phyloP scores from a whole-genome alignment of 345 rosid genomes.

The Eutrema japonicum region DNA sequence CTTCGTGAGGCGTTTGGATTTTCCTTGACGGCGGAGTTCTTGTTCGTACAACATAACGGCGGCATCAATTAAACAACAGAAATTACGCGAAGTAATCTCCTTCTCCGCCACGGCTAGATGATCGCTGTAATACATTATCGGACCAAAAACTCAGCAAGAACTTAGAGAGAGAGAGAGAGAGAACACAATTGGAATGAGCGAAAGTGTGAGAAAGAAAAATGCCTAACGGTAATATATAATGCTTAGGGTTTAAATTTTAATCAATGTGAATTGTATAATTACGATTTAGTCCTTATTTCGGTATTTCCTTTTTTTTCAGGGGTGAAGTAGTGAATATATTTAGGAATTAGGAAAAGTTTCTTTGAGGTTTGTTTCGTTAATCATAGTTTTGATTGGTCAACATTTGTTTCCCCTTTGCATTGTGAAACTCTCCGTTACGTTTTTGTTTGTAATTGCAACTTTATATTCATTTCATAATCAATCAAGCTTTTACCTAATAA shows the following conservation, averaged over 20 bases:
- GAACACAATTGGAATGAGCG: neutral
- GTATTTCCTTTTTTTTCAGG: no score
- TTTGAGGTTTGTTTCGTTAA: no score
- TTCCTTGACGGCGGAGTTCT: no score
- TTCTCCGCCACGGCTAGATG: neutral
- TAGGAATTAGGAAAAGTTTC: no score
- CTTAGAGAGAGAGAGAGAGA: neutral
- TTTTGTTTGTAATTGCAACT: conserved; percentile 20
- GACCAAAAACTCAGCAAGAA: neutral
- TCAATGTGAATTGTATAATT: no score
- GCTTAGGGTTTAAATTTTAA: no score
- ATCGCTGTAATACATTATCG: neutral
- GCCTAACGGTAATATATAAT: neutral
- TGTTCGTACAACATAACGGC: neutral
- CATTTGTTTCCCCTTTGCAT: neutral
- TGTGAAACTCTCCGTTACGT: conserved; percentile 10
- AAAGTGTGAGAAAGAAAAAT: neutral
- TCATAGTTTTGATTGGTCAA: no score
- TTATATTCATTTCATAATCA: conserved; percentile 30
- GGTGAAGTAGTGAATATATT: no score
- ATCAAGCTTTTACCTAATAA: conserved; percentile 2
- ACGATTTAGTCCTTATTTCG: no score
- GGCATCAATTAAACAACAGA: neutral
- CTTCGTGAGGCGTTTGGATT: neutral
- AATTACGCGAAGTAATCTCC: neutral